A percentile compares a stretch with the other conserved stretches of the same genome.
These are phyloP conservation scores for Symbiotaphrina buchneri DNA, from an alignment of 495 filamentous ascomycete species.

Conservation along the genomic window DNA sequence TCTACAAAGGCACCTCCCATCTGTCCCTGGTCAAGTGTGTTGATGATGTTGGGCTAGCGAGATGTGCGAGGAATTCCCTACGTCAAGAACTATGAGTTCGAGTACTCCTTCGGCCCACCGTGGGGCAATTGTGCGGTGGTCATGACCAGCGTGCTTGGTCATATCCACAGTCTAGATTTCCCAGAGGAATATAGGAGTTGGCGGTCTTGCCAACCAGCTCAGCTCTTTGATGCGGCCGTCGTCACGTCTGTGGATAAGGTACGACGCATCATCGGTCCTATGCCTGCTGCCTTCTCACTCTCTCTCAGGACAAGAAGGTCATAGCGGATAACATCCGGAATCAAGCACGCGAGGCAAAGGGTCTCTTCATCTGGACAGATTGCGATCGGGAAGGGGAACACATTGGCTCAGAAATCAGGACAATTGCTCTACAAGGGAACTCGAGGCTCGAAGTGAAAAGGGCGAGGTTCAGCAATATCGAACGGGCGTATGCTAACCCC, in stretches of 20 bases:
- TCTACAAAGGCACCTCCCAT: background rate
- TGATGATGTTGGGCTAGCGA: conserved; percentile 21
- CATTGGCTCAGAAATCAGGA: conserved; percentile 81
- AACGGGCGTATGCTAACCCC: conserved; percentile 44
- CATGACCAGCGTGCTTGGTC: conserved; percentile 83
- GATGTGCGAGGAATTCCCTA: conserved; percentile 41
- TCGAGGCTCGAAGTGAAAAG: conserved; percentile 52
- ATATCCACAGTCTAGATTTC: conserved; percentile 59
- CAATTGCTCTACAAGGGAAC: conserved; percentile 57
- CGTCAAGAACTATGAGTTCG: conserved; percentile 87
- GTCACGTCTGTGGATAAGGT: conserved; percentile 39
- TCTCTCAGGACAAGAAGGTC: conserved; percentile 42
- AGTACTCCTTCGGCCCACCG: conserved; percentile 57
- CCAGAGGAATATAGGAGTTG: conserved; percentile 44
- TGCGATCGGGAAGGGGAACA: conserved; percentile 96
- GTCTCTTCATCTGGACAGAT: conserved; percentile 93
- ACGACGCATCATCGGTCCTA: conserved; percentile 7
- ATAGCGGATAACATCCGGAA: conserved; percentile 69
- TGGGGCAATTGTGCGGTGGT: conserved; percentile 71
- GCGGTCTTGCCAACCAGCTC: conserved; percentile 52
- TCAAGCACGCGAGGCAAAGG: conserved; percentile 43
- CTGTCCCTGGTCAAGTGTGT: conserved; percentile 4
- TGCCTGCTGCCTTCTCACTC: background rate
- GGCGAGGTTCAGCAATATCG: conserved; percentile 87
- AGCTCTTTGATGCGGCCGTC: conserved; percentile 73